These are phyloP conservation scores for Flaveria brownii DNA, from an alignment of 129 eudicot genomes.

Conservation along the genomic window DNA sequence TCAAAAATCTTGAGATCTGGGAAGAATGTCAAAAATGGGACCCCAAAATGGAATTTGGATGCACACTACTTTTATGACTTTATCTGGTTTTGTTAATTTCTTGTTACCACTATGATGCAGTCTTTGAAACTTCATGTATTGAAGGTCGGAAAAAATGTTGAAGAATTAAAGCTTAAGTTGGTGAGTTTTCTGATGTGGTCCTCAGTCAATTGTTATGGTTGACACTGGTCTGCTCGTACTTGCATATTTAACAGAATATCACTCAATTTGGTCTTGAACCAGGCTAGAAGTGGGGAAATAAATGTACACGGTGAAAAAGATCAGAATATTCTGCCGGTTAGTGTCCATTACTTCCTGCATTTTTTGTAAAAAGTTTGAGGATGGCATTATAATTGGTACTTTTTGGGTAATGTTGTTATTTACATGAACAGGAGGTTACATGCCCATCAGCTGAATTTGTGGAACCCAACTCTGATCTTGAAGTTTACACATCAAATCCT, in stretches of 20 bases:
- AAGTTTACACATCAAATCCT: slow-evolving; percentile 26
- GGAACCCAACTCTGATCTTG: slow-evolving; percentile 30
- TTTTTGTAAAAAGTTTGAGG: neutral
- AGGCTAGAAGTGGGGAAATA: slow-evolving; percentile 53
- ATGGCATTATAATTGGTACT: neutral
- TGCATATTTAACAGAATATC: slow-evolving; percentile 14
- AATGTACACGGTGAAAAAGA: slow-evolving; percentile 33
- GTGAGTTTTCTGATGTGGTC: slow-evolving; percentile 41
- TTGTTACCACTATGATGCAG: slow-evolving; percentile 53
- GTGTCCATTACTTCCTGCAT: slow-evolving; percentile 18
- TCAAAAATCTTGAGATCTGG: neutral
- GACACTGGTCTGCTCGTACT: slow-evolving; percentile 10
- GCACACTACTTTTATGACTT: neutral
- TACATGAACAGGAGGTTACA: slow-evolving; percentile 36
- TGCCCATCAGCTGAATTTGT: slow-evolving; percentile 31
- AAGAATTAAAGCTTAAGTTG: slow-evolving; percentile 63
- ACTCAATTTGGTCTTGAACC: slow-evolving; percentile 32
- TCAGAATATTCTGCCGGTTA: slow-evolving; percentile 46
- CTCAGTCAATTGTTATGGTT: slow-evolving; percentile 7
- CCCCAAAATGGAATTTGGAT: neutral
- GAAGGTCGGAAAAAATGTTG: slow-evolving; percentile 68
- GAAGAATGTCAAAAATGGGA: neutral
- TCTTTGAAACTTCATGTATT: slow-evolving; percentile 87
- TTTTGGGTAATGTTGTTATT: slow-evolving; percentile 26
- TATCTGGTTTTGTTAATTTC: slow-evolving; percentile 10